A percentile compares a stretch with the other conserved stretches of the same genome.
Evolutionary conservation across 306 rosid species (phyloP).

Genomic region (Pyrus communis): DNA sequence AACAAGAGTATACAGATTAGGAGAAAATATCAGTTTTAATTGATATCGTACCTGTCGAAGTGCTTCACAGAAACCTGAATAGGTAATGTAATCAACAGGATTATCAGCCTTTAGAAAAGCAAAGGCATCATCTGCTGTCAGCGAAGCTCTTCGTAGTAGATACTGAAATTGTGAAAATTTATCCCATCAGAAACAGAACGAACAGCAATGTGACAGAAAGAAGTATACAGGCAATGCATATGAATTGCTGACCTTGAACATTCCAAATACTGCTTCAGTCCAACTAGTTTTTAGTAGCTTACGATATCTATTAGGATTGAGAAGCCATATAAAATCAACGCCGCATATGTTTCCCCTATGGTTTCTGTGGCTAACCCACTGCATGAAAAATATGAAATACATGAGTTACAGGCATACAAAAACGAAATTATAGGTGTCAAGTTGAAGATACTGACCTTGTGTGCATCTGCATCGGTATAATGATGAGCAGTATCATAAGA

Average conservation of each 20-base stretch:
- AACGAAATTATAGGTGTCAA: not conserved
- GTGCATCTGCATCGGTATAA: constrained; percentile 81
- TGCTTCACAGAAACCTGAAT: constrained; percentile 68
- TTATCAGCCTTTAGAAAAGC: constrained; percentile 61
- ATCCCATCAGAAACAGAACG: constrained; percentile 13
- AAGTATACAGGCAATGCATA: not conserved
- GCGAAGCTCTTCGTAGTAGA: constrained; percentile 51
- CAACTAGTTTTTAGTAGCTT: constrained; percentile 68
- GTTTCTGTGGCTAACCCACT: constrained; percentile 98
- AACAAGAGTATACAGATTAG: not conserved
- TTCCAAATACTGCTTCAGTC: constrained; percentile 72
- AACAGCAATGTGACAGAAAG: not conserved
- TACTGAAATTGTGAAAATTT: constrained; percentile 40
- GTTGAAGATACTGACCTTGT: constrained; percentile 51
- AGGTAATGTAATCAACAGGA: constrained; percentile 52
- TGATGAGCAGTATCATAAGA: constrained; percentile 94
- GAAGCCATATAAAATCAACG: constrained; percentile 93
- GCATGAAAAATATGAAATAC: constrained; percentile 2
- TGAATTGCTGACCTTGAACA: constrained; percentile 56
- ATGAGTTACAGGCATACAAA: not conserved
- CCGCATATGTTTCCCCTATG: constrained; percentile 96
- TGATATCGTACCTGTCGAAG: constrained; percentile 44
- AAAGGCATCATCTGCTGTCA: constrained; percentile 62
- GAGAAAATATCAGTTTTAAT: not conserved
- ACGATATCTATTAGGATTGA: constrained; percentile 67